Conservation (phyloP, 495 filamentous ascomycete species). For the Cairneyella variabilis region DNA sequence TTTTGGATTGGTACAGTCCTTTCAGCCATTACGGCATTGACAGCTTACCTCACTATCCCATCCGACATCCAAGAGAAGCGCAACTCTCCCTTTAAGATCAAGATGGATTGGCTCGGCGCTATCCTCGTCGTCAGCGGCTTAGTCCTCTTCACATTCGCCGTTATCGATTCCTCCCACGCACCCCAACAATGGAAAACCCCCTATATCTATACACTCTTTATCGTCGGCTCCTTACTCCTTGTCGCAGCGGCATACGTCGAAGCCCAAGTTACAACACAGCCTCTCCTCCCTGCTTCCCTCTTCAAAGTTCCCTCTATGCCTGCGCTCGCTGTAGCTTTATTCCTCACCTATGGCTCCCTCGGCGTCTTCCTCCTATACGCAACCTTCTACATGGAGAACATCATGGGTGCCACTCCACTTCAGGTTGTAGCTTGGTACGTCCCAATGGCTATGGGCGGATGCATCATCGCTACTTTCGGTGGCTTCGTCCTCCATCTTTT, state of each 20-base stretch:
- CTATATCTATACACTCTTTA: slow-evolving; percentile 61
- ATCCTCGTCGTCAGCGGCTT: slow-evolving; percentile 61
- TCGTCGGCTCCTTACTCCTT: slow-evolving; percentile 55
- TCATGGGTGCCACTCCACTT: slow-evolving; percentile 63
- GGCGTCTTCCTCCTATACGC: slow-evolving; percentile 77
- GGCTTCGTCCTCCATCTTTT: slow-evolving; percentile 76
- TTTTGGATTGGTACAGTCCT: slow-evolving; percentile 69
- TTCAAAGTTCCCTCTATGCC: slow-evolving; percentile 73
- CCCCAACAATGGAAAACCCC: slow-evolving; percentile 68
- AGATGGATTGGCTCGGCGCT: slow-evolving; percentile 61
- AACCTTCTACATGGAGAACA: slow-evolving; percentile 67
- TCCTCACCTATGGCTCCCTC: slow-evolving; percentile 72
- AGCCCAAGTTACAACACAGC: slow-evolving; percentile 67
- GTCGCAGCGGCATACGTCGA: slow-evolving; percentile 65
- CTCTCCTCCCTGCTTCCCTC: slow-evolving; percentile 70
- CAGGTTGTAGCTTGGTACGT: slow-evolving; percentile 74
- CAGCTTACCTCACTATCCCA: slow-evolving; percentile 63
- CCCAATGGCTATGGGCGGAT: slow-evolving; percentile 73
- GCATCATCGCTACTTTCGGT: slow-evolving; percentile 64
- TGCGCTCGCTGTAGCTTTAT: slow-evolving; percentile 60
- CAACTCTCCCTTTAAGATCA: slow-evolving; percentile 34
- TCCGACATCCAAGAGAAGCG: slow-evolving; percentile 52
- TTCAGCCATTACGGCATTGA: slow-evolving; percentile 42
- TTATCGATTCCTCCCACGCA: slow-evolving; percentile 71
- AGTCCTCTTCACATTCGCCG: slow-evolving; percentile 71